phyloP scores from a whole-genome alignment of 768 basidiomycete species.

The Hericium rajendrae region DNA sequence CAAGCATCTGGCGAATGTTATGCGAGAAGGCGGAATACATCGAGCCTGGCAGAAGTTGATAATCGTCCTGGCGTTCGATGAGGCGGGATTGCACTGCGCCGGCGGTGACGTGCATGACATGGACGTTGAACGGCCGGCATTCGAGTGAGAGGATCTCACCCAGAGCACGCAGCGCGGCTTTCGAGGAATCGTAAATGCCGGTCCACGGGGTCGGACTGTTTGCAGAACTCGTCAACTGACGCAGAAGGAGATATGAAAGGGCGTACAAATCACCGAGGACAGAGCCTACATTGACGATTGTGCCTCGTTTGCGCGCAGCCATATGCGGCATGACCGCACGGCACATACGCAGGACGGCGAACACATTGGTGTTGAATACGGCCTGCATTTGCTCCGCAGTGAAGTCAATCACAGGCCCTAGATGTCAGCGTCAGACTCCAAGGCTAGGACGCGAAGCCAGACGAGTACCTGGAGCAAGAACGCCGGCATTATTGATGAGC shows the following conservation, averaged over 20 bases:
- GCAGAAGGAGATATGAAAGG: not conserved
- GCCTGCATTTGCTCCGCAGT: conserved; percentile 41
- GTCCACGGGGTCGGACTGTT: conserved; percentile 62
- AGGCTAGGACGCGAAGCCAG: not conserved
- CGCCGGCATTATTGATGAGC: conserved; percentile 70
- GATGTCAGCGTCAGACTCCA: not conserved
- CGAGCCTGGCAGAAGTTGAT: conserved; percentile 38
- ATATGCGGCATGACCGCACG: conserved; percentile 63
- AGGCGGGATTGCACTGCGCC: conserved; percentile 62
- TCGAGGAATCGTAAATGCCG: conserved; percentile 45
- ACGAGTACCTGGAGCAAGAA: conserved; percentile 30
- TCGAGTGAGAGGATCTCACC: conserved; percentile 67
- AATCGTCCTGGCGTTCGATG: conserved; percentile 35
- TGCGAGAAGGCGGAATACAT: conserved; percentile 46
- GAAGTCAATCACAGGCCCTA: conserved; percentile 42
- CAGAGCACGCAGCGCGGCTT: conserved; percentile 49
- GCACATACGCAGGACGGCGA: conserved; percentile 48
- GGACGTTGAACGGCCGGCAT: conserved; percentile 58
- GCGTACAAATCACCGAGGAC: conserved; percentile 51
- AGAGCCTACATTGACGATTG: conserved; percentile 71
- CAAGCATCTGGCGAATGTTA: conserved; percentile 44
- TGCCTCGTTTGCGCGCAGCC: conserved; percentile 50
- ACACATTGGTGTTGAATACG: conserved; percentile 62
- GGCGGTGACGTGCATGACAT: conserved; percentile 60
- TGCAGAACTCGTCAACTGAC: not conserved